phyloP scores from a whole-genome alignment of 148 eudicot genomes.

The Camellia sinensis region DNA sequence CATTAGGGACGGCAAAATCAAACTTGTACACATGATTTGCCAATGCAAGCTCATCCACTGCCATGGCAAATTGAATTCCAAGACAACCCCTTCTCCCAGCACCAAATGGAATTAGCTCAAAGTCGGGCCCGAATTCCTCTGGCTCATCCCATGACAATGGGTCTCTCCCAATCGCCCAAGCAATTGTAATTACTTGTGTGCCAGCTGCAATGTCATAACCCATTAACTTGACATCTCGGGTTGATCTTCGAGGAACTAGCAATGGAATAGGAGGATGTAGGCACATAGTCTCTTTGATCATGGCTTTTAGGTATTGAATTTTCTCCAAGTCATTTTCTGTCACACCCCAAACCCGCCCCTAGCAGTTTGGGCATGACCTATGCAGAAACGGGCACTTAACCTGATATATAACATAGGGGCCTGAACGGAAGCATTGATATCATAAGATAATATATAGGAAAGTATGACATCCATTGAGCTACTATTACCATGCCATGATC shows the following conservation, averaged over 20 bases:
- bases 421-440: too few species aligned
- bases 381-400: too few species aligned
- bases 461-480: too few species aligned
- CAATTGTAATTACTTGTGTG: background rate
- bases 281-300: background rate
- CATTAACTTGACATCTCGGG: background rate
- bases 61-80: background rate
- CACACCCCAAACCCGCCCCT: too few species aligned
- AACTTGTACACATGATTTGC: background rate
- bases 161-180: background rate
- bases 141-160: background rate
- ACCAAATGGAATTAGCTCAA: background rate
- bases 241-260: background rate
- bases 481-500: too few species aligned
- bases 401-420: too few species aligned
- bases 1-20: background rate
- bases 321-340: background rate
- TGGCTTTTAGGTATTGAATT: background rate
- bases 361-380: too few species aligned
- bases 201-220: background rate
- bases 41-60: background rate
- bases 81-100: background rate
- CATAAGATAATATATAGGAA: too few species aligned
- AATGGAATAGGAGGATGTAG: background rate
- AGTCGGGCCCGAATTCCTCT: background rate